Evolutionary conservation across 2,329 filamentous ascomycete species (phyloP), one percentile per base, ranked within the genome.

Genomic region (Ophiostoma pallidulum): DNA sequence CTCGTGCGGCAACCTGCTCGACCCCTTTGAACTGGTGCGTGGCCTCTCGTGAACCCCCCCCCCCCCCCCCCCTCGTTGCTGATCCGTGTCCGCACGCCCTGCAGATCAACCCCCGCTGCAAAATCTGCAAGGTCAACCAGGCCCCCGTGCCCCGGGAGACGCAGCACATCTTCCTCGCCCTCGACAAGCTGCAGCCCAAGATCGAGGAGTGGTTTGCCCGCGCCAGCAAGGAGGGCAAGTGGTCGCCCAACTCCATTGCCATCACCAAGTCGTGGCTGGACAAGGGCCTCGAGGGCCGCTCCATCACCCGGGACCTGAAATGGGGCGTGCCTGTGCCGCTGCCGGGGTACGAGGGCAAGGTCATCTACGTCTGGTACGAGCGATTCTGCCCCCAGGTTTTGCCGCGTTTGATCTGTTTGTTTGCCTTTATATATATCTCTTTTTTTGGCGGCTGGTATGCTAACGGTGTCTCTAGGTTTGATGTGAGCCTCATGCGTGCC

Each of bases 101-200:
- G n/a, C 12, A 49, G 47, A 82, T 86, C 60, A 90, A 91, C 59
- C 89, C 89, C 5, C 81, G 83, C 52, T 97, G 92, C 72, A 97
- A 97, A 69, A 75, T 97, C n/a, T 97, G 92, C 72, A 97, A 97
- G 69, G 75, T 96, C 16, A 88, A 96, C 59, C 28, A 45, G 33
- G n/a, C 86, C 84, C 91, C 90, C 3, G 80, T 91, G 26, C 78
- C 80, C 43, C 77, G 83, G 54, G 79, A 85, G 56, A 97, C 91
- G 24, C 96, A 89, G 66, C 92, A 97, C 63, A 78, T 95, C 39
- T 94, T 89, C 66, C 72, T 98, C n/a, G 77, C 80, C 45, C 73
- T 98, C 8, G 88, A 97, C 64, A 84, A 84, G 60, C 74, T 95
- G 37, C 84, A 94, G 62, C 75, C 82, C 1, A 71, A 82, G 53